Conservation (phyloP, 2,329 filamentous ascomycete species). For the Trichoderma sp. region DNA sequence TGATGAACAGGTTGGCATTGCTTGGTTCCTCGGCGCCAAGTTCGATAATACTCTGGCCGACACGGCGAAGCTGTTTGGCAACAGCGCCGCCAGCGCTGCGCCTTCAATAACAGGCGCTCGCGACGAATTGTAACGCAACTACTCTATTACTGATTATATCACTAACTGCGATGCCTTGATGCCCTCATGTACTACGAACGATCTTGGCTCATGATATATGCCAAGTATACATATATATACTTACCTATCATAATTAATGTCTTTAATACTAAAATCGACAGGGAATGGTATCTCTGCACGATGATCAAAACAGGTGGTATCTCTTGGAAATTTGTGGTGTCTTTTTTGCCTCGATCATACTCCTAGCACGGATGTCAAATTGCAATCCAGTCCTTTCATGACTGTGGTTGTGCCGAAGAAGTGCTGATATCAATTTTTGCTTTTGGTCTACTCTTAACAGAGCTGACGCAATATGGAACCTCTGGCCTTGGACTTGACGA, state of each 20-base stretch:
- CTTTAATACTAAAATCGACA: slow-evolving; percentile 6
- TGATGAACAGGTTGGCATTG: slow-evolving; percentile 62
- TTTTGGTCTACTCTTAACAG: slow-evolving; percentile 29
- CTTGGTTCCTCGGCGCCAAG: slow-evolving; percentile 76
- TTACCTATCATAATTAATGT: slow-evolving; percentile 14
- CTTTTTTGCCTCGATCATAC: background rate
- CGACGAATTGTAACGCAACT: slow-evolving; percentile 36
- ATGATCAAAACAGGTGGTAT: background rate
- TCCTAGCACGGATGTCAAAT: slow-evolving; percentile 98
- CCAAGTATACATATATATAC: slow-evolving; percentile 16
- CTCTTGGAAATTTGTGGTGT: background rate
- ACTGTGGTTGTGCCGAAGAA: slow-evolving; percentile 98
- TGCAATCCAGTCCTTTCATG: slow-evolving; percentile 83
- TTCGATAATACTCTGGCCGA: slow-evolving; percentile 56
- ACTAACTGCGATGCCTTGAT: slow-evolving; percentile 14
- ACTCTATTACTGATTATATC: slow-evolving; percentile 14
- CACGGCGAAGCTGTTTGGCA: slow-evolving; percentile 1
- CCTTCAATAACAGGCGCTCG: slow-evolving; percentile 29
- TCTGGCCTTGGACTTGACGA: slow-evolving; percentile 16
- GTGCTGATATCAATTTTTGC: slow-evolving; percentile 73
- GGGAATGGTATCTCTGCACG: background rate
- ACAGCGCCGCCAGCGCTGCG: slow-evolving; percentile 21
- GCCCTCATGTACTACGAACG: slow-evolving; percentile 7
- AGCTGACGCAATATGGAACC: slow-evolving; percentile 27
- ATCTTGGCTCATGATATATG: slow-evolving; percentile 17